A percentile compares a stretch with the other conserved stretches of the same genome.
Evolutionary conservation across 163 green algal species (phyloP).

Genomic region (Scenedesmus sp.): DNA sequence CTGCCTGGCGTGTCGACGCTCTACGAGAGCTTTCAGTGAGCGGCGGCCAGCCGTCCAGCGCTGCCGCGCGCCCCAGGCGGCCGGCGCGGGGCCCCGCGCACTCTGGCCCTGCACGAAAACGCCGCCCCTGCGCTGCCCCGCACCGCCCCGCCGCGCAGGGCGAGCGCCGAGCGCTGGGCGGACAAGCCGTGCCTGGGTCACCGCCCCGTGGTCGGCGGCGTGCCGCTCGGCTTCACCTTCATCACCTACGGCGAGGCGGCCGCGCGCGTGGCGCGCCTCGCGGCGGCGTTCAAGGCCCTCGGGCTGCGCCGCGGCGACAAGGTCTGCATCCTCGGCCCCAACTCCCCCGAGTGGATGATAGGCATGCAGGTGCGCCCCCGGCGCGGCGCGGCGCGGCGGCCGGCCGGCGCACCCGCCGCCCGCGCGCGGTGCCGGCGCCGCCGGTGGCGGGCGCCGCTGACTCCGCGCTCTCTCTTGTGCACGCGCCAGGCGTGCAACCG

Average conservation of each 20-base stretch:
- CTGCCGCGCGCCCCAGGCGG: background rate
- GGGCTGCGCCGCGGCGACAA: slow-evolving; percentile 52
- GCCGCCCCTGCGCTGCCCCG: background rate
- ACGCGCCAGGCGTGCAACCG: slow-evolving; percentile 83
- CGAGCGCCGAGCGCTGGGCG: slow-evolving; percentile 24
- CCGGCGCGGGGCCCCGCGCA: background rate
- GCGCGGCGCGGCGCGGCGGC: too few species aligned
- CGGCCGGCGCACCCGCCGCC: background rate
- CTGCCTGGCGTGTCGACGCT: slow-evolving; percentile 26
- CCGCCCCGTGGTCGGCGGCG: slow-evolving; percentile 49
- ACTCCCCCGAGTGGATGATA: slow-evolving; percentile 93
- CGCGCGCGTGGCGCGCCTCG: slow-evolving; percentile 34
- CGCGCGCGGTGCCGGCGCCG: background rate
- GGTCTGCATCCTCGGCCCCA: slow-evolving; percentile 82
- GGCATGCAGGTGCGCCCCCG: slow-evolving; percentile 72
- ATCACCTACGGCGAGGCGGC: slow-evolving; percentile 64
- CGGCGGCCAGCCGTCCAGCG: background rate
- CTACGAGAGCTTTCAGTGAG: slow-evolving; percentile 31
- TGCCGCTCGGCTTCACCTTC: slow-evolving; percentile 60
- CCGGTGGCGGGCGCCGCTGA: background rate
- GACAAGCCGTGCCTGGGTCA: slow-evolving; percentile 72
- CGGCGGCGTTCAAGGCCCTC: slow-evolving; percentile 47
- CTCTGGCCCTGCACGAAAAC: background rate
- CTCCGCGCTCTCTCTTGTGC: background rate
- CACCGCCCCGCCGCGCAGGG: background rate